Base-by-base conservation (phyloP, 2,329 filamentous ascomycete species). In the Aspergillus glaucus region DNA sequence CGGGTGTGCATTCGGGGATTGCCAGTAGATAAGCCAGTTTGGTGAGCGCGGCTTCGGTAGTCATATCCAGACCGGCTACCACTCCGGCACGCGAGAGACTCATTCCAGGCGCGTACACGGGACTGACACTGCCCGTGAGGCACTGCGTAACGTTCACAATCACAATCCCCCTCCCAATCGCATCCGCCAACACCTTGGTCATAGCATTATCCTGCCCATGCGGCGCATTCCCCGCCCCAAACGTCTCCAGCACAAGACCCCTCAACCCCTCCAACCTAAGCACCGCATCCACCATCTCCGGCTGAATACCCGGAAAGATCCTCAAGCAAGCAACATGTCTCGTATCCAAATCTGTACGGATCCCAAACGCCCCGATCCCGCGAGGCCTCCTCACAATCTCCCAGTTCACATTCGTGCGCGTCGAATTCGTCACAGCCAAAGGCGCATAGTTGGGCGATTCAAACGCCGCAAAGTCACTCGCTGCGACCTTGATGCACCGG, bases 121-220 rank as follows among this genome's bases (percentile, higher is more conserved):
- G 85, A 45, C 82, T 87, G 17, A 89, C 86, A 60, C 86, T 86
- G 40, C 86, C 86, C 51, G 80, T 85, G 49, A 78, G 64, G 54
- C 91, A 96, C 72, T 96, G 91, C 45, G 88, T 94, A 51, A 96
- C 85, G 64, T 94, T 95, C 56, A 95, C 88, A 51, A 96, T 85
- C 50, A 93, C 82, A 55, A 93, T 84, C 34, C 88, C 90, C 50
- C 88, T 81, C 62, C 84, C 76, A 37, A 95, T 88, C 19, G 88
- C 90, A 40, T 83, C 80, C 15, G 81, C 79, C 60, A 95, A 82
- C 44, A 92, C 87, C 47, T 82, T 82, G 14, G 86, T 90, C 65
- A 95, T 79, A 45, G 82, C 84, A 48, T 87, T 87, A 63, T 93
- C 87, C 43, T 84, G 79, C 26, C 88, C 89, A 36, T 86, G 86